Evolutionary conservation across 345 rosid genomes (phyloP).

Genomic region (Citrus unshiu): DNA sequence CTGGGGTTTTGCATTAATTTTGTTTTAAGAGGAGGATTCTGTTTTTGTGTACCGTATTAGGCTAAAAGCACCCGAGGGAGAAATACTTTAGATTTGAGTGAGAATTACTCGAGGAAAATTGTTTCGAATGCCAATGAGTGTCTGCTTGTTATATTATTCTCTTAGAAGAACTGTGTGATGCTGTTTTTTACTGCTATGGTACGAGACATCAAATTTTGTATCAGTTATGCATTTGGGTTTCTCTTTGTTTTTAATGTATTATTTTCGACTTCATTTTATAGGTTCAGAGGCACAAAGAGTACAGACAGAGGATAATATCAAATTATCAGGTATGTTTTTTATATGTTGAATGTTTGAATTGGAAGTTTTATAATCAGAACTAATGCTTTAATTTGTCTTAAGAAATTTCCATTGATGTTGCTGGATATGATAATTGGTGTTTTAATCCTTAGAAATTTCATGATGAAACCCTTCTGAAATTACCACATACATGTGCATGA

Average conservation of each 20-base stretch:
- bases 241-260: not conserved
- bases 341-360: not conserved
- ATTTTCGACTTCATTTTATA: constrained; percentile 19
- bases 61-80: not conserved
- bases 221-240: not conserved
- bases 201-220: not conserved
- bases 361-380: not conserved
- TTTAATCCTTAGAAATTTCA: not conserved
- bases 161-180: not conserved
- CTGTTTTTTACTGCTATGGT: not conserved
- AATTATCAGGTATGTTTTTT: constrained; percentile 60
- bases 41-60: not conserved
- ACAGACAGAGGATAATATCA: constrained; percentile 67
- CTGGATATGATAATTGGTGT: not conserved
- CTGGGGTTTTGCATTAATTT: too few relatives aligned
- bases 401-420: not conserved
- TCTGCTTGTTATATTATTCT: not conserved
- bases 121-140: not conserved
- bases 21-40: not conserved
- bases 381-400: not conserved
- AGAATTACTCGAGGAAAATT: not conserved
- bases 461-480: not conserved
- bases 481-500: not conserved
- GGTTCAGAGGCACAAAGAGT: constrained; percentile 76
- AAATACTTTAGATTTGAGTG: not conserved